These are phyloP conservation scores for Mycena galopus DNA, from an alignment of 768 basidiomycete genomes.

Conservation along the genomic window DNA sequence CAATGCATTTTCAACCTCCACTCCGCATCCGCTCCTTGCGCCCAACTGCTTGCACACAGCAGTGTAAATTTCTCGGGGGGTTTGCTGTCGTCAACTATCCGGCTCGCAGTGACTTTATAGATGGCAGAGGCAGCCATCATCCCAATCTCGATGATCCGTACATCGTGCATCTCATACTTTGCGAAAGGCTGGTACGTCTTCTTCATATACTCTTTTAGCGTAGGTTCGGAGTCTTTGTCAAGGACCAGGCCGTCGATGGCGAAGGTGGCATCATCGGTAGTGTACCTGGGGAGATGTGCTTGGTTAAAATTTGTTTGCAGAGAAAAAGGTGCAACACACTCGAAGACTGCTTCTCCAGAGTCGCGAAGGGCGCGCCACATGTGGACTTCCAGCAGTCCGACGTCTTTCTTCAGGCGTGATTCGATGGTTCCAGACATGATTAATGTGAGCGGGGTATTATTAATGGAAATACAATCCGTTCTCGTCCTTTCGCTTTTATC, in stretches of 20 bases:
- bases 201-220: constrained; percentile 4
- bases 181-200: neutral
- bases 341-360: constrained; percentile 3
- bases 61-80: neutral
- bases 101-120: constrained; percentile 1
- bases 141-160: neutral
- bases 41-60: constrained; percentile 1
- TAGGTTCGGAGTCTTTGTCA: constrained; percentile 4
- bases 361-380: constrained; percentile 11
- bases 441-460: too few species aligned
- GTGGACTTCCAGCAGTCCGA: neutral
- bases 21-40: constrained; percentile 10
- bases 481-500: neutral
- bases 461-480: neutral
- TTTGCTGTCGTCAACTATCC: neutral
- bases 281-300: too few species aligned
- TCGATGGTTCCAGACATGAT: neutral
- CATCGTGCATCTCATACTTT: neutral
- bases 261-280: neutral
- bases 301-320: too few species aligned
- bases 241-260: constrained; percentile 7
- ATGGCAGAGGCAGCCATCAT: neutral
- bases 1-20: constrained; percentile 3
- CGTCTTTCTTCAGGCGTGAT: neutral
- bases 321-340: too few species aligned